These are phyloP conservation scores for Annulohypoxylon stygium DNA, from an alignment of 495 filamentous ascomycete genomes.

Conservation along the genomic window DNA sequence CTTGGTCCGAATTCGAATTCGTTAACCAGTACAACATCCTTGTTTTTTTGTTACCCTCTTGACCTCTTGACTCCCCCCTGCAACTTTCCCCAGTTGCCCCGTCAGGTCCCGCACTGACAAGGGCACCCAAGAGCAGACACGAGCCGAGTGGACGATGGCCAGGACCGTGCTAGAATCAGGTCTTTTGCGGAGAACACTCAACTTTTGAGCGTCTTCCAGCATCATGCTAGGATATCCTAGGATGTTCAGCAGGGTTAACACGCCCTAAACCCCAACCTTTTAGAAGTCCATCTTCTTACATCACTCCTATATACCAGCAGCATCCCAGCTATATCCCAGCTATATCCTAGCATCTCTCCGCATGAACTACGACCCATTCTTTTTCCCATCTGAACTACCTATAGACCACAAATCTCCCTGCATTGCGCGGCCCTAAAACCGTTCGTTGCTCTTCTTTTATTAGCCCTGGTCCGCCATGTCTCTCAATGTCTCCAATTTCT, in stretches of 20 bases:
- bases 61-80: constrained; percentile 33
- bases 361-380: constrained; percentile 36
- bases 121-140: constrained; percentile 29
- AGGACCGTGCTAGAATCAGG: constrained; percentile 26
- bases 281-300: constrained; percentile 21
- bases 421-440: constrained; percentile 30
- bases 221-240: neutral
- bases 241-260: constrained; percentile 16
- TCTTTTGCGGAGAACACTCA: constrained; percentile 21
- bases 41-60: constrained; percentile 23
- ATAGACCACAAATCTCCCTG: constrained; percentile 35
- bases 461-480: constrained; percentile 38
- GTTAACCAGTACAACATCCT: constrained; percentile 38
- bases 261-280: constrained; percentile 40
- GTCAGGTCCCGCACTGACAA: constrained; percentile 43
- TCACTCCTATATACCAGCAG: neutral
- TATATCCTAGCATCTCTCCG: constrained; percentile 43
- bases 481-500: constrained; percentile 36
- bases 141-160: constrained; percentile 39
- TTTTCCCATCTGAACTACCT: constrained; percentile 25
- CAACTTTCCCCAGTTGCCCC: constrained; percentile 41
- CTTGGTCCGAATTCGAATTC: constrained; percentile 27
- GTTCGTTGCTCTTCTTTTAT: constrained; percentile 30
- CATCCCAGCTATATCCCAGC: constrained; percentile 23
- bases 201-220: neutral